Evolutionary conservation across 331 rosid genomes (phyloP).

Genomic region (Malus hybrid): DNA sequence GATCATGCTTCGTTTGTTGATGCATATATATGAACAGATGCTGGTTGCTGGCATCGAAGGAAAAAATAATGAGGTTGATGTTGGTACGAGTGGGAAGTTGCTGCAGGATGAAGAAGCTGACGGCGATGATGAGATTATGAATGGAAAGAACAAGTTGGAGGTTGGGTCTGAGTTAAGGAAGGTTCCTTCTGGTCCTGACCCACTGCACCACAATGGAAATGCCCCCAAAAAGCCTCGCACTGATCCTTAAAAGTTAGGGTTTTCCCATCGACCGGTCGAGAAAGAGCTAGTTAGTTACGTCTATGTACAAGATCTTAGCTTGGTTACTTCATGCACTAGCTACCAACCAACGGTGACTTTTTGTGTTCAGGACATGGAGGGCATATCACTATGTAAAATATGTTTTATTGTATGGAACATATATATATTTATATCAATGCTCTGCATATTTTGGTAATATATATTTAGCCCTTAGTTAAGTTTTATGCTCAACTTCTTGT

Average conservation of each 20-base stretch:
- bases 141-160: neutral
- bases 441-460: no score
- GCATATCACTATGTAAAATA: no score
- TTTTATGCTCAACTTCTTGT: no score
- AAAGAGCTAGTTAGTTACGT: no score
- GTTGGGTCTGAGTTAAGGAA: conserved; percentile 42
- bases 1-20: neutral
- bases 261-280: no score
- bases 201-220: conserved; percentile 62
- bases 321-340: no score
- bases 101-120: conserved; percentile 19
- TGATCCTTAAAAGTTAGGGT: conserved; percentile 18
- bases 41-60: conserved; percentile 19
- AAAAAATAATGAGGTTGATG: neutral
- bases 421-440: no score
- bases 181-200: conserved; percentile 86
- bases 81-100: conserved; percentile 1
- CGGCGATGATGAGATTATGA: neutral
- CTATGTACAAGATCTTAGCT: no score
- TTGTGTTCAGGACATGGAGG: no score
- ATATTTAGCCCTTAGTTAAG: no score
- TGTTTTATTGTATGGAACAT: no score
- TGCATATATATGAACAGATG: conserved; percentile 22
- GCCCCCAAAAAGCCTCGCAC: conserved; percentile 51
- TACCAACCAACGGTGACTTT: no score